phyloP scores from a whole-genome alignment of 2,329 filamentous ascomycete genomes.

The Calonectria fujianensis region DNA sequence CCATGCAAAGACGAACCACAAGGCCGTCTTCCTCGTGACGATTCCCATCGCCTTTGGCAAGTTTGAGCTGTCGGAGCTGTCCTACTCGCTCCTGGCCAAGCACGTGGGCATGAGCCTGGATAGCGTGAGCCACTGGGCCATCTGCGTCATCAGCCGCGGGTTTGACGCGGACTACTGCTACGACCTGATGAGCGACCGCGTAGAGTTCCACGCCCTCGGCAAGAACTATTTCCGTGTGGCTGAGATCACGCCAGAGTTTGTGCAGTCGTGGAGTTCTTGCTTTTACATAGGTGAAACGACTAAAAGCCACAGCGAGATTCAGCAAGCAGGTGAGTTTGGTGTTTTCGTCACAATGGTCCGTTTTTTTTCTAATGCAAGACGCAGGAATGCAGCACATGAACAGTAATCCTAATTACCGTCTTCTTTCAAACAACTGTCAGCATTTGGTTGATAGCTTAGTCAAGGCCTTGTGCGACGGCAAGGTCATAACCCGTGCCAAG shows the following conservation, averaged over 20 bases:
- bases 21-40: conserved; percentile 51
- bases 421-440: conserved; percentile 53
- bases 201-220: conserved; percentile 50
- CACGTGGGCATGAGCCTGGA: conserved; percentile 53
- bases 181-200: conserved; percentile 53
- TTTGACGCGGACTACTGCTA: conserved; percentile 50
- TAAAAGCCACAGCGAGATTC: conserved; percentile 51
- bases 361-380: background rate
- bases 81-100: conserved; percentile 48
- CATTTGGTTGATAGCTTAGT: conserved; percentile 51
- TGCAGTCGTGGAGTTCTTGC: conserved; percentile 52
- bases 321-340: conserved; percentile 46
- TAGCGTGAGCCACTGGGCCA: conserved; percentile 54
- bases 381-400: conserved; percentile 46
- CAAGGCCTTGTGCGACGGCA: conserved; percentile 54
- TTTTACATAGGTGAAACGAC: conserved; percentile 54
- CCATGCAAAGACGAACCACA: conserved; percentile 44
- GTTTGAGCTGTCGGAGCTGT: conserved; percentile 49
- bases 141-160: conserved; percentile 51
- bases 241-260: conserved; percentile 48
- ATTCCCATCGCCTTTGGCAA: conserved; percentile 50
- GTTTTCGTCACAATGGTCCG: background rate
- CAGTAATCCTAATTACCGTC: conserved; percentile 44
- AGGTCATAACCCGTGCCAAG: conserved; percentile 52
- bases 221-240: conserved; percentile 52